Base-by-base conservation (phyloP, 2,329 filamentous ascomycete species). In the Didymella pomorum region DNA sequence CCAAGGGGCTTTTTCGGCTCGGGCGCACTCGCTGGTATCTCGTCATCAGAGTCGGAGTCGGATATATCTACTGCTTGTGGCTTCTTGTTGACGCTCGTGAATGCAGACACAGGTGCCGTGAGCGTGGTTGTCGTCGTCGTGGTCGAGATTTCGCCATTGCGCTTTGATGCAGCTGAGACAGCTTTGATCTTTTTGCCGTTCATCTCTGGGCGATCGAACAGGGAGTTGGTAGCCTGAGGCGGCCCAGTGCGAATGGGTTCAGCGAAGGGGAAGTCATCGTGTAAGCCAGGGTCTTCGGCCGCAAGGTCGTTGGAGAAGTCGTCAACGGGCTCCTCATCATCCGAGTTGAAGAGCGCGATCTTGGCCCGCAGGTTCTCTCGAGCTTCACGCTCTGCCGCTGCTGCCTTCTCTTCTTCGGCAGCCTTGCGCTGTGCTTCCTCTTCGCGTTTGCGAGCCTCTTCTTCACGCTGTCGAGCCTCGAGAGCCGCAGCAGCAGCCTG, bases 121-220 rank as follows among this genome's bases (percentile, higher is more conserved):
- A 56, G 45, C 1, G 63, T 66, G 5, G 65, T 64, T 2, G 64
- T 64, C 4, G 63, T 63, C 1, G 58, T 61, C 9, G 49, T 69
- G 2, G 56, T 56, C 3, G 63, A 23, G 2, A 43, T 52, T 2
- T 56, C 58, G 16, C 56, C 47, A 12, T 64, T 66, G 23, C 62
- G 64, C 50, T 69, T 73, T 1, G 66, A 63, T 5, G 63, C 60
- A 14, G 68, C 55, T 37, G 63, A 63, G 1, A 76, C 68, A 21
- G 76, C 71, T 52, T 74, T 78, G 58, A 76, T 72, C 46, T 76
- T 76, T 63, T 72, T 76, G n/a, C 75, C 67, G 3, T 60, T 58
- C 66, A 71, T 71, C 6, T 67, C 67, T 21, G 68, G 66, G 2
- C 66, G 65, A 4, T 65, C 60, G 52, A 76, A 58, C 14, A 76